Evolutionary conservation across 2,329 filamentous ascomycete species (phyloP).

Genomic region (Leptosphaerulina australis): DNA sequence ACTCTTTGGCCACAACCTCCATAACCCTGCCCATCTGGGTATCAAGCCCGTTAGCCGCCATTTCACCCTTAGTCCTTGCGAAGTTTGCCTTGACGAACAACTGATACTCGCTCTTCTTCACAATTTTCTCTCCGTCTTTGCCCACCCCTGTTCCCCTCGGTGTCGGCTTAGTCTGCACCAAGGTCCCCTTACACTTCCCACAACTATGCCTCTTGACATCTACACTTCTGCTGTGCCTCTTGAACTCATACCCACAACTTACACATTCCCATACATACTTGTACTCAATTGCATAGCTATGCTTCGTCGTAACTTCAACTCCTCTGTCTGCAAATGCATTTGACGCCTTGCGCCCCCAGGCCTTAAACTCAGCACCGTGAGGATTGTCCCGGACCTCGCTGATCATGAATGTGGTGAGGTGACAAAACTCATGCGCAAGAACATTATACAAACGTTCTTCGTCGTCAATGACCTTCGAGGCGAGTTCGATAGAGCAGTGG

Average conservation of each 20-base stretch:
- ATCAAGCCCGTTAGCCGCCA: slow-evolving; percentile 60
- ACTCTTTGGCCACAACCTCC: slow-evolving; percentile 68
- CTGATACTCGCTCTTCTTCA: slow-evolving; percentile 59
- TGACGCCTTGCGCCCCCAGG: slow-evolving; percentile 64
- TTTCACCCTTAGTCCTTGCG: slow-evolving; percentile 50
- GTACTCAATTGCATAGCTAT: slow-evolving; percentile 87
- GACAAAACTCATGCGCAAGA: slow-evolving; percentile 95
- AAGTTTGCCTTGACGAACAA: slow-evolving; percentile 72
- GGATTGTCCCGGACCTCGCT: slow-evolving; percentile 74
- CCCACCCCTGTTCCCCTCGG: slow-evolving; percentile 57
- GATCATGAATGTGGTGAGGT: slow-evolving; percentile 90
- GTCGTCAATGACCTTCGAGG: slow-evolving; percentile 83
- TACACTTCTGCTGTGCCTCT: slow-evolving; percentile 85
- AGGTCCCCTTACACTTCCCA: slow-evolving; percentile 69
- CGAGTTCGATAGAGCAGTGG: slow-evolving; percentile 81
- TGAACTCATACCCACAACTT: slow-evolving; percentile 72
- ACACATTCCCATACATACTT: slow-evolving; percentile 87
- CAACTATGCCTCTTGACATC: slow-evolving; percentile 74
- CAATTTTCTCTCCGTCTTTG: slow-evolving; percentile 23
- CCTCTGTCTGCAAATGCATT: slow-evolving; percentile 64
- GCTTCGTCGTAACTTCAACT: slow-evolving; percentile 84
- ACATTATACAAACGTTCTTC: slow-evolving; percentile 80
- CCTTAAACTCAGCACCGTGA: slow-evolving; percentile 84
- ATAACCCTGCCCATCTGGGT: slow-evolving; percentile 66
- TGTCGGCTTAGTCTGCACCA: slow-evolving; percentile 80